Evolutionary conservation across 1,139 yeast genomes (phyloP).

Genomic region (Kluyveromyces sp.): DNA sequence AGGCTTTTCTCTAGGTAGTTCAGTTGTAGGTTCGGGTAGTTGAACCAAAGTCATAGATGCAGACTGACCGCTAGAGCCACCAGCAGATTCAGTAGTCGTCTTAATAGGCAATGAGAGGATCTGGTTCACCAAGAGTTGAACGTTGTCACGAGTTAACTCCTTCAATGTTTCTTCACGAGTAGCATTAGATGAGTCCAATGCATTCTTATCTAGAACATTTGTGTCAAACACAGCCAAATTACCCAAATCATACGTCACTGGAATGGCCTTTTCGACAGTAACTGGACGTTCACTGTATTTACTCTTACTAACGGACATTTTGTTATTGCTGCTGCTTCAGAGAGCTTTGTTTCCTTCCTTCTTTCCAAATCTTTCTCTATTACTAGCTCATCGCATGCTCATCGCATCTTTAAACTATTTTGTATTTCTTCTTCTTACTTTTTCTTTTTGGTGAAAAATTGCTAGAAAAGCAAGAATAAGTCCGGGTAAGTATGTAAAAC

Average conservation of each 20-base stretch:
- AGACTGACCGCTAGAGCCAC: constrained; percentile 50
- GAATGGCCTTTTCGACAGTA: constrained; percentile 81
- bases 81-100: constrained; percentile 64
- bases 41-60: constrained; percentile 75
- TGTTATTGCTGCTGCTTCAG: background rate
- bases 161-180: constrained; percentile 59
- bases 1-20: constrained; percentile 90
- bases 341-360: too few species aligned
- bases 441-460: background rate
- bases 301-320: constrained; percentile 4
- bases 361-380: background rate
- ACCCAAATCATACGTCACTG: constrained; percentile 79
- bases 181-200: constrained; percentile 41
- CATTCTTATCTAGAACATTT: constrained; percentile 63
- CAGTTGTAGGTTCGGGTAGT: constrained; percentile 77
- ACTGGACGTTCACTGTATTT: constrained; percentile 43
- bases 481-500: background rate
- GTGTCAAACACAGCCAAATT: constrained; percentile 81
- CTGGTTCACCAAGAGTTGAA: constrained; percentile 85
- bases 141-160: constrained; percentile 80
- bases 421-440: background rate
- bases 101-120: constrained; percentile 81
- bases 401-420: background rate
- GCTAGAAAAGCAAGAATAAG: background rate
- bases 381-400: constrained; percentile 1